phyloP scores from a whole-genome alignment of 148 eudicot genomes.

The Oxyria digyna region DNA sequence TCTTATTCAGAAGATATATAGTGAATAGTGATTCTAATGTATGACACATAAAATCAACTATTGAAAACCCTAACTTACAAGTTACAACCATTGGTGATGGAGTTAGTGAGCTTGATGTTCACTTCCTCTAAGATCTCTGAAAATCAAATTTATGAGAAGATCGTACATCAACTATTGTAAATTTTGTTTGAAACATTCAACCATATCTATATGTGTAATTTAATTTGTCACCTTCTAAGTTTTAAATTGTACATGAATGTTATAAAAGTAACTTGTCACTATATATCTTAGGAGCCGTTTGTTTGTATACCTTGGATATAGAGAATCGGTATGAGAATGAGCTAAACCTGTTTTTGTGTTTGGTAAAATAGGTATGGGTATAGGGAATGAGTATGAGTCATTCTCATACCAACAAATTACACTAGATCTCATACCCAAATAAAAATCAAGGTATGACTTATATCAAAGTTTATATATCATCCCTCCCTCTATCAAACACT shows the following conservation, averaged over 20 bases:
- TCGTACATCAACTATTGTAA: background rate
- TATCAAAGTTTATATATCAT: too few relatives aligned
- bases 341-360: too few relatives aligned
- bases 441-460: too few relatives aligned
- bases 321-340: too few relatives aligned
- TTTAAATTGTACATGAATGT: background rate
- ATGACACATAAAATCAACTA: background rate
- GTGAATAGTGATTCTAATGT: too few relatives aligned
- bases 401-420: too few relatives aligned
- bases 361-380: too few relatives aligned
- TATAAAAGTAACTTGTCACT: background rate
- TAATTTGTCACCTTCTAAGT: background rate
- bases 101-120: background rate
- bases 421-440: too few relatives aligned
- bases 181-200: background rate
- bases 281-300: background rate
- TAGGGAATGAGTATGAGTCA: too few relatives aligned
- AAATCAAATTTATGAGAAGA: background rate
- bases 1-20: too few relatives aligned
- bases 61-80: background rate
- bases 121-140: background rate
- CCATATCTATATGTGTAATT: background rate
- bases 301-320: too few relatives aligned
- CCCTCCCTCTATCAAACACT: too few relatives aligned
- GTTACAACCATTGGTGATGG: background rate